A percentile compares a stretch with the other conserved stretches of the same genome.
These are phyloP conservation scores for Phytopythium delawarense DNA, from an alignment of 352 stramenopile genomes.

Conservation along the genomic window DNA sequence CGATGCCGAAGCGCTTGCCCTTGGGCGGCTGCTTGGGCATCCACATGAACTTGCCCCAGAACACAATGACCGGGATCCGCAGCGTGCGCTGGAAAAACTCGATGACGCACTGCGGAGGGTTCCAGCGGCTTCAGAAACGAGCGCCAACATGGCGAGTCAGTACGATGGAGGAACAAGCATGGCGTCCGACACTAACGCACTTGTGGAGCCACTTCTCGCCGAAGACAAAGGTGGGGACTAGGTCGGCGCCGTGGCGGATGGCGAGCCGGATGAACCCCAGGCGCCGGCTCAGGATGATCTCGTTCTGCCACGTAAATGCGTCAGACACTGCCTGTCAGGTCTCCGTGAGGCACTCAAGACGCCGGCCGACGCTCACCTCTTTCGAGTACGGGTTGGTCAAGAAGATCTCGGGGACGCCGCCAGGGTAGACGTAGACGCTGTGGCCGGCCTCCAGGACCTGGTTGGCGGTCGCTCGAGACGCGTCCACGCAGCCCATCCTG, in stretches of 20 bases:
- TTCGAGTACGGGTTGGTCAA: conserved; percentile 40
- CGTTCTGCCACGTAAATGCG: conserved; percentile 10
- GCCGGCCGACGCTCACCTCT: conserved; percentile 15
- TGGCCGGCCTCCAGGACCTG: conserved; percentile 36
- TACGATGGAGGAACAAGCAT: background rate
- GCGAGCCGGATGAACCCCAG: conserved; percentile 45
- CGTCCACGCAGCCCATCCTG: conserved; percentile 32
- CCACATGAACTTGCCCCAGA: conserved; percentile 35
- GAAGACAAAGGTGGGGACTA: conserved; percentile 47
- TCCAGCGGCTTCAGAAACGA: conserved; percentile 20
- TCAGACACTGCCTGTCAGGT: background rate
- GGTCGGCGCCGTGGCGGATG: conserved; percentile 34
- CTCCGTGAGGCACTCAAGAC: no score
- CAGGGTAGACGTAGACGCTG: conserved; percentile 44
- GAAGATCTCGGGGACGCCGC: conserved; percentile 41
- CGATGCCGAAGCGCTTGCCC: conserved; percentile 29
- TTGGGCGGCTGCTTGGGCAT: conserved; percentile 23
- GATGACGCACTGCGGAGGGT: conserved; percentile 17
- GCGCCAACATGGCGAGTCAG: background rate
- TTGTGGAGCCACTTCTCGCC: conserved; percentile 56
- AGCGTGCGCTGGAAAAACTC: conserved; percentile 21
- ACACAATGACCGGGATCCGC: conserved; percentile 27
- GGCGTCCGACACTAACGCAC: conserved; percentile 9
- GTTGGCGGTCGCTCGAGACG: conserved; percentile 30
- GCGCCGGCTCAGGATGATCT: conserved; percentile 36